A percentile compares a stretch with the other conserved stretches of the same genome.
Conservation (phyloP, 2,329 filamentous ascomycete species). For the Myotisia sp. region DNA sequence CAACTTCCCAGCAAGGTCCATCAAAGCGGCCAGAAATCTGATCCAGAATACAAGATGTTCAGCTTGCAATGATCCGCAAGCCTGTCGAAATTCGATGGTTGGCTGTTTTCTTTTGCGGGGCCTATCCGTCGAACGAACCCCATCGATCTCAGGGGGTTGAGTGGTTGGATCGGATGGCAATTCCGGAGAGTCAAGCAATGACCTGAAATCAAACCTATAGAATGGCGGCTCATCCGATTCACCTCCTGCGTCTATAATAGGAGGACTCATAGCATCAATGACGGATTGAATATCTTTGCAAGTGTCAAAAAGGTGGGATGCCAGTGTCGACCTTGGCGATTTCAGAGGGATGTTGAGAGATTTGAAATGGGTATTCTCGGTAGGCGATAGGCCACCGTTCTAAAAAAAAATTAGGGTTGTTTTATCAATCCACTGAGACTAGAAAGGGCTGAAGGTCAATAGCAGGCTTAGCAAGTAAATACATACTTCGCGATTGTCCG, state of each 20-base stretch:
- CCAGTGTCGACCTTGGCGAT: slow-evolving; percentile 3
- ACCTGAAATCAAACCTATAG: slow-evolving; percentile 12
- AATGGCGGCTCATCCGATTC: slow-evolving; percentile 3
- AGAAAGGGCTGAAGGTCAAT: too few species aligned
- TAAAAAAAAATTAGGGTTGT: slow-evolving; percentile 1
- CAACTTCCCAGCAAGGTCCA: slow-evolving; percentile 10
- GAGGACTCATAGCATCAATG: slow-evolving; percentile 11
- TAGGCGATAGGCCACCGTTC: slow-evolving; percentile 7
- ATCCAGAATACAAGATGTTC: slow-evolving; percentile 12
- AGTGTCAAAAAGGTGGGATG: slow-evolving; percentile 11
- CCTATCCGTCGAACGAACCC: neutral
- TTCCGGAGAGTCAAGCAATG: slow-evolving; percentile 9
- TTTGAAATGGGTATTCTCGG: slow-evolving; percentile 9
- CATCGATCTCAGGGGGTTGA: neutral
- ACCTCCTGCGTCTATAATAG: neutral
- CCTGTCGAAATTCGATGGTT: slow-evolving; percentile 11
- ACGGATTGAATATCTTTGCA: slow-evolving; percentile 10
- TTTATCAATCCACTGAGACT: too few species aligned
- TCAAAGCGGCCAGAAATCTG: slow-evolving; percentile 9
- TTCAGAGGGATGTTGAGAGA: slow-evolving; percentile 8
- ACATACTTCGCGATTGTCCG: too few species aligned
- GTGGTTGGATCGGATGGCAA: neutral
- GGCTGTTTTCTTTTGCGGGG: slow-evolving; percentile 9
- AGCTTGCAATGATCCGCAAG: slow-evolving; percentile 9
- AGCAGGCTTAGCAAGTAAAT: too few species aligned